Percentiles rank a stretch among this genome's conserved stretches.
These are phyloP conservation scores for Vigna hirtella DNA, from an alignment of 306 rosid species.

Conservation along the genomic window DNA sequence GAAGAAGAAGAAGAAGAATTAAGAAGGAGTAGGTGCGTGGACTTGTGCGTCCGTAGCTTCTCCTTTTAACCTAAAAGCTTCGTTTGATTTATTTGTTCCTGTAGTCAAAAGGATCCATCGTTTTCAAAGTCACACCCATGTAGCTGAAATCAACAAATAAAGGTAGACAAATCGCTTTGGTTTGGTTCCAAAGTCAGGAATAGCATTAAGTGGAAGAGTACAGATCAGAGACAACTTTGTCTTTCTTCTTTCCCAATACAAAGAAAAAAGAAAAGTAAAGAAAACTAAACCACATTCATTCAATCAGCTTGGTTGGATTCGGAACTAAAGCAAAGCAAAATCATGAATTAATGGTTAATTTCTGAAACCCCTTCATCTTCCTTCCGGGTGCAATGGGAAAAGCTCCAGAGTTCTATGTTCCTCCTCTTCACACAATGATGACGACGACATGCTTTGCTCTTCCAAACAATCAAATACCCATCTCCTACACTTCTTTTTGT, in stretches of 20 bases:
- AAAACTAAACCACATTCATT: slow-evolving; percentile 47
- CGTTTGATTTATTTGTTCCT: slow-evolving; percentile 45
- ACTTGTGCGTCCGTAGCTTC: slow-evolving; percentile 71
- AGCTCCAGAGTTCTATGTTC: slow-evolving; percentile 84
- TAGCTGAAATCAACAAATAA: slow-evolving; percentile 49
- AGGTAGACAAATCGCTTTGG: slow-evolving; percentile 57
- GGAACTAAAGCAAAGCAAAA: slow-evolving; percentile 33
- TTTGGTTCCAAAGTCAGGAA: slow-evolving; percentile 59
- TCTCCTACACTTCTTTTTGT: slow-evolving; percentile 78
- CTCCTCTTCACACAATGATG: slow-evolving; percentile 40
- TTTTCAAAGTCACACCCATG: slow-evolving; percentile 53
- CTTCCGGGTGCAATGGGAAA: slow-evolving; percentile 93
- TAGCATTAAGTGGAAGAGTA: slow-evolving; percentile 55
- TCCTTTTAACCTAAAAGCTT: slow-evolving; percentile 88
- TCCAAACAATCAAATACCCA: slow-evolving; percentile 75
- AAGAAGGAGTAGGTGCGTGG: slow-evolving; percentile 65
- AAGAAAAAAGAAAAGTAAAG: slow-evolving; percentile 63
- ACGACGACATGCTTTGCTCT: slow-evolving; percentile 43
- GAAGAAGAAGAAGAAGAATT: slow-evolving; percentile 30
- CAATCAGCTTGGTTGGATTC: slow-evolving; percentile 40
- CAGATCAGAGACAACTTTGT: slow-evolving; percentile 64
- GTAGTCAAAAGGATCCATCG: slow-evolving; percentile 55
- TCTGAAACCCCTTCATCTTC: slow-evolving; percentile 61
- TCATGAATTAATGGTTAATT: not conserved
- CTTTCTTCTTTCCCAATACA: slow-evolving; percentile 81